Conservation (phyloP, 805 yeast genomes). For the Priceomyces melissophilus region DNA sequence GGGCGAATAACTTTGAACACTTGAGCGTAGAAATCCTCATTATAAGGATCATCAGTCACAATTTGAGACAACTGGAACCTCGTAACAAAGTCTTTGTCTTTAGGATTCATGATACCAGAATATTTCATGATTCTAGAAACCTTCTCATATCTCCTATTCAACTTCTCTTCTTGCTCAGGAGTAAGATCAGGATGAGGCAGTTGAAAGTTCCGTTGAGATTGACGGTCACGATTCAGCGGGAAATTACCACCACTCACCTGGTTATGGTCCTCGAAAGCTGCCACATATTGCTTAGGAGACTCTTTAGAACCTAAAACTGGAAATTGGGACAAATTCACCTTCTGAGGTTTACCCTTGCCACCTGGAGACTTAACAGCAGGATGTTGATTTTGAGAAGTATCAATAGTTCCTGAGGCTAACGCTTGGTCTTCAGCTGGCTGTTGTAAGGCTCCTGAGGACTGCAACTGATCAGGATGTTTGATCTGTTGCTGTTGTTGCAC, state of each 20-base stretch:
- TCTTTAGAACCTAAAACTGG: conserved; percentile 53
- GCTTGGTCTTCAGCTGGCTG: no score
- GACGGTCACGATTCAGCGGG: conserved; percentile 14
- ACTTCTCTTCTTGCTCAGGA: conserved; percentile 70
- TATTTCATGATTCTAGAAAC: conserved; percentile 72
- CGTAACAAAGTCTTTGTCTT: conserved; percentile 93
- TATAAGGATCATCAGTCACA: conserved; percentile 95
- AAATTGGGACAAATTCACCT: conserved; percentile 44
- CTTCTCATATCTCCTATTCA: conserved; percentile 67
- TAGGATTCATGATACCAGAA: conserved; percentile 94
- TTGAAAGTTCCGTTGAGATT: conserved; percentile 27
- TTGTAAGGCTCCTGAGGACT: background rate
- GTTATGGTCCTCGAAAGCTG: conserved; percentile 10
- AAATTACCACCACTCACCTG: conserved; percentile 28
- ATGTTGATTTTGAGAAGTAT: background rate
- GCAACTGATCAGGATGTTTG: no score
- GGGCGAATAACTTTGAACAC: conserved; percentile 67
- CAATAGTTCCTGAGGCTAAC: background rate
- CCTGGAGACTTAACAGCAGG: no score
- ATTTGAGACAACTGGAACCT: conserved; percentile 92
- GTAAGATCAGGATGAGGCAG: conserved; percentile 40
- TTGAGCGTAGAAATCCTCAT: conserved; percentile 94
- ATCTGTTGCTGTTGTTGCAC: background rate
- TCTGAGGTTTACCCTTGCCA: background rate
- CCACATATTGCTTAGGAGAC: conserved; percentile 12